A percentile compares a stretch with the other conserved stretches of the same genome.
phyloP scores from a whole-genome alignment of 148 eudicot genomes.

The Drosera capensis region DNA sequence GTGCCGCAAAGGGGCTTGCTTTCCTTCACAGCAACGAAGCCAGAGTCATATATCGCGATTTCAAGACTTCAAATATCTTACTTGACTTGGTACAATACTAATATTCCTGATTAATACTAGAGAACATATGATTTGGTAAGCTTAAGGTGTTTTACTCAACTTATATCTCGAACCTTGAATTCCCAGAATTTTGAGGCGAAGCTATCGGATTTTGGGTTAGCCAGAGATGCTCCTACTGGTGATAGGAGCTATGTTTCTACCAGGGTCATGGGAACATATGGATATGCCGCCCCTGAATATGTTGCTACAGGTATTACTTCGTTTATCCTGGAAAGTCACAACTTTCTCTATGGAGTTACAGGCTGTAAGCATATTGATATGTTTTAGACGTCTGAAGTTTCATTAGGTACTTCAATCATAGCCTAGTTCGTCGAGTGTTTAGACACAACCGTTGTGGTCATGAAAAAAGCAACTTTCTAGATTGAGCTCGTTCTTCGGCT shows the following conservation, averaged over 20 bases:
- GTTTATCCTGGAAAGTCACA: too few species aligned
- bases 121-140: not conserved
- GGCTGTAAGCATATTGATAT: too few species aligned
- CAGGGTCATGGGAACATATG: conserved; percentile 27
- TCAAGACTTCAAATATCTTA: conserved; percentile 28
- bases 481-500: too few species aligned
- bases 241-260: conserved; percentile 25
- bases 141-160: not conserved
- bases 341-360: too few species aligned
- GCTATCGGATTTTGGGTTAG: conserved; percentile 28
- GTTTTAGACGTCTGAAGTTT: too few species aligned
- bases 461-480: too few species aligned
- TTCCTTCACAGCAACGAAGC: conserved; percentile 21
- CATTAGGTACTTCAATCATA: too few species aligned
- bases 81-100: conserved; percentile 17
- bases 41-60: conserved; percentile 21
- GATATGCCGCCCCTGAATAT: conserved; percentile 32
- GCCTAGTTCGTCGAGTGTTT: too few species aligned
- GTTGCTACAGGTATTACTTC: conserved; percentile 24
- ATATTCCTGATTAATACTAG: not conserved
- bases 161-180: conserved; percentile 1
- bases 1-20: conserved; percentile 26
- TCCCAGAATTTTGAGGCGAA: conserved; percentile 22
- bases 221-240: conserved; percentile 25
- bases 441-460: too few species aligned